Conservation (phyloP, 2,329 filamentous ascomycete species). For the Verticillium isaacii region DNA sequence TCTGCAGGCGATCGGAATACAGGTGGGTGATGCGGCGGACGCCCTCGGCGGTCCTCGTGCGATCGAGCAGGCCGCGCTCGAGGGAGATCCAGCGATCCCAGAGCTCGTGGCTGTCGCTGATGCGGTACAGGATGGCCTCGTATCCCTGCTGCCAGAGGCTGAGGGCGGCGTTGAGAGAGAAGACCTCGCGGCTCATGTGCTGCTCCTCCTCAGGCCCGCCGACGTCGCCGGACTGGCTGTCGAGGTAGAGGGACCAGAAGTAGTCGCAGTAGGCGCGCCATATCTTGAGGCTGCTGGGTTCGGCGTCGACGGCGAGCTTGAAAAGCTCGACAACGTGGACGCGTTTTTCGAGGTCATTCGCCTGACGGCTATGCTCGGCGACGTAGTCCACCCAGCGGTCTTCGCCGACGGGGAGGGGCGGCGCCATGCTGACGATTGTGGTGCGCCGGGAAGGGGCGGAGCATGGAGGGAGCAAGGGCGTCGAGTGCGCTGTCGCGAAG, state of each 20-base stretch:
- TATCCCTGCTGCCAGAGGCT: slow-evolving; percentile 69
- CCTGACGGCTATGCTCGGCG: slow-evolving; percentile 61
- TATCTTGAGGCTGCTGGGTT: slow-evolving; percentile 67
- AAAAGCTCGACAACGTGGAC: slow-evolving; percentile 68
- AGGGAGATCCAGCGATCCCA: slow-evolving; percentile 77
- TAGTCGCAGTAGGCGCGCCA: slow-evolving; percentile 79
- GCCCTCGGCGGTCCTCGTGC: slow-evolving; percentile 48
- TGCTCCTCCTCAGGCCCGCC: slow-evolving; percentile 65
- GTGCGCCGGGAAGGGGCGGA: slow-evolving; percentile 1
- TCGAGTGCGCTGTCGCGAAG: background rate
- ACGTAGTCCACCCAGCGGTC: slow-evolving; percentile 74
- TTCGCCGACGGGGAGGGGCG: slow-evolving; percentile 60
- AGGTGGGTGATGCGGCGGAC: slow-evolving; percentile 63
- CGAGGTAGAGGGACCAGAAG: slow-evolving; percentile 65
- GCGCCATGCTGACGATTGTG: slow-evolving; percentile 31
- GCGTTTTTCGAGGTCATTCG: slow-evolving; percentile 60
- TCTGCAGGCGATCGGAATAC: slow-evolving; percentile 64
- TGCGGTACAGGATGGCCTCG: slow-evolving; percentile 65
- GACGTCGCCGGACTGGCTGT: slow-evolving; percentile 52
- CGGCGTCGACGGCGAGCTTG: slow-evolving; percentile 63
- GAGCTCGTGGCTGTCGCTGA: slow-evolving; percentile 71
- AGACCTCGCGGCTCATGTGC: slow-evolving; percentile 64
- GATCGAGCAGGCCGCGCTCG: slow-evolving; percentile 62
- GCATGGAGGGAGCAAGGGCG: background rate
- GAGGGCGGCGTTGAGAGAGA: slow-evolving; percentile 62